Base-by-base conservation (phyloP, 495 filamentous ascomycete species). In the Astrothelium subdiscretum region DNA sequence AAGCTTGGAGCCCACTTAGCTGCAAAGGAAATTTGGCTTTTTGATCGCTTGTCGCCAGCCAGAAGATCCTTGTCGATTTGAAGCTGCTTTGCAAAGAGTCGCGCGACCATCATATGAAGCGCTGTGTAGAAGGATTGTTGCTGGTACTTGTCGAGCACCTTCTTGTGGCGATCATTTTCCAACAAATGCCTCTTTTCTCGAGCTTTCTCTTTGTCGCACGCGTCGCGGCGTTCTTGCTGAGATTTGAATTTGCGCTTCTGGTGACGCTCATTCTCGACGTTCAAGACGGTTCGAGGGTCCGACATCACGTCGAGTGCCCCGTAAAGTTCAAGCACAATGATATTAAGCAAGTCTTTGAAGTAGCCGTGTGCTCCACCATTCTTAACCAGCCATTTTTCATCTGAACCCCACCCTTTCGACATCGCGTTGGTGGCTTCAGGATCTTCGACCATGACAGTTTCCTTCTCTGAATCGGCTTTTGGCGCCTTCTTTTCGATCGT, bases 281-380 rank as follows among this genome's bases (percentile, higher is more conserved):
- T 73, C 43, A 80, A 70, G 15, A 76, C 60, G 1, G 64, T 65
- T 24, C 31, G 29, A 1, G 70, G 72, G 60, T 74, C 54, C 22
- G 63, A 66, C 12, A 71, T 60, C 0, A 69, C 62, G 29, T 68
- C 63, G 12, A 79, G 69, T 62, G 72, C 63, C 31, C 68, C 66
- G 63, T 76, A 72, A 29, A 67, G 75, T 3, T 71, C 69, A 1
- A 81, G 68, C 5, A 66, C 73, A 8, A 81, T 65, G 31, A 80
- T 71, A 63, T 81, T 81, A 24, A 79, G 67, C 22, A 80, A 69
- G 61, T 80, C 77, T 62, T 79, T 77, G 75, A 77, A 80, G 65
- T 81, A 80, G 10, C 79, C 77, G 54, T 79, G 77, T 18, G 76
- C 68, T 10, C 71, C 74, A 22, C 77, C 77, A 52, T 74, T 70